phyloP scores from a whole-genome alignment of 257 asterid species.

The Solanum chmielewskii region DNA sequence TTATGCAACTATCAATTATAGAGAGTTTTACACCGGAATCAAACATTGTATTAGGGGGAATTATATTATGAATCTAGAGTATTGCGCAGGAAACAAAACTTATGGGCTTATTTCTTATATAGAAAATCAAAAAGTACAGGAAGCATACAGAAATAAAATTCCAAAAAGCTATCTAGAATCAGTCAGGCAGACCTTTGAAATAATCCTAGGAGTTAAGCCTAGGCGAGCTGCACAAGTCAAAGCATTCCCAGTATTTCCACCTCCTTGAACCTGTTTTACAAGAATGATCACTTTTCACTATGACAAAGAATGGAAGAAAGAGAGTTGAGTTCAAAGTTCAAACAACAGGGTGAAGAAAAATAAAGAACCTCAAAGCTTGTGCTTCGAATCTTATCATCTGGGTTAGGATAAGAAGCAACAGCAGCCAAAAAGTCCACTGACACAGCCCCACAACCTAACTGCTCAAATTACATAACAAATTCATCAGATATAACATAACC shows the following conservation, averaged over 20 bases:
- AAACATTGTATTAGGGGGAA: not conserved
- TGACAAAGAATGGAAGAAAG: not conserved
- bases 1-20: not conserved
- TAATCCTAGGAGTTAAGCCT: conserved; percentile 68
- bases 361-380: conserved; percentile 55
- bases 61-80: not conserved
- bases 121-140: not conserved
- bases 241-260: conserved; percentile 94
- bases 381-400: conserved; percentile 87
- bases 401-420: conserved; percentile 83
- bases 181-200: conserved; percentile 54
- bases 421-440: conserved; percentile 67
- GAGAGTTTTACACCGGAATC: not conserved
- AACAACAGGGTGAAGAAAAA: not conserved
- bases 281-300: not conserved
- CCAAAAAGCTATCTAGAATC: not conserved
- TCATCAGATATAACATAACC: not conserved
- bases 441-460: conserved; percentile 73
- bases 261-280: conserved; percentile 61
- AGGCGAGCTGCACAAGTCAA: conserved; percentile 84
- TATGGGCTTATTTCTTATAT: not conserved
- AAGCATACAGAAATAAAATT: not conserved
- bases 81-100: not conserved
- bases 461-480: conserved; percentile 9
- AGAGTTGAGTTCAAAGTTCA: not conserved